phyloP scores from a whole-genome alignment of 495 filamentous ascomycete genomes.

The Aspergillus steynii region DNA sequence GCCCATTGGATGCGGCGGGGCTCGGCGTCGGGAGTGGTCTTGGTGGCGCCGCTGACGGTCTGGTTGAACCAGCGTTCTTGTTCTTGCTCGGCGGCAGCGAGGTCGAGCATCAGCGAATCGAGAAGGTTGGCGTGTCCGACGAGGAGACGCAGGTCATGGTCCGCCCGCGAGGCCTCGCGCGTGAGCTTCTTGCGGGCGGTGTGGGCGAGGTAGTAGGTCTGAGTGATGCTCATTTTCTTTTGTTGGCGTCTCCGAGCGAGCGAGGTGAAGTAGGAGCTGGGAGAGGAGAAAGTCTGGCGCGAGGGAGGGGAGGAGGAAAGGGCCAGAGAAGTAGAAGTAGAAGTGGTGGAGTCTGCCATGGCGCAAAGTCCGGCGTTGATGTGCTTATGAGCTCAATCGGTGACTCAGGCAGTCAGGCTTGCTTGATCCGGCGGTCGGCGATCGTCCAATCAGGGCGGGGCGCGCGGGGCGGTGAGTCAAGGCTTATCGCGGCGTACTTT shows the following conservation, averaged over 20 bases:
- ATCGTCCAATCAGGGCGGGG: slow-evolving; percentile 27
- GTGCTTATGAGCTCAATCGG: slow-evolving; percentile 31
- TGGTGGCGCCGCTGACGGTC: slow-evolving; percentile 74
- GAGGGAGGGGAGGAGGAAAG: slow-evolving; percentile 10
- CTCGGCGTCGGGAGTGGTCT: slow-evolving; percentile 51
- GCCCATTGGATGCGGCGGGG: slow-evolving; percentile 85
- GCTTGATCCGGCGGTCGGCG: slow-evolving; percentile 19
- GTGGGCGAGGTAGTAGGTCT: slow-evolving; percentile 97
- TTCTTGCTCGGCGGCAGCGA: slow-evolving; percentile 90
- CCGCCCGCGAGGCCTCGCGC: slow-evolving; percentile 79
- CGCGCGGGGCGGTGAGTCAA: slow-evolving; percentile 29
- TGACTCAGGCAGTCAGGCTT: slow-evolving; percentile 35
- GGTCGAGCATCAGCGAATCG: slow-evolving; percentile 92
- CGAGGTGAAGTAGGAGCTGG: slow-evolving; percentile 38
- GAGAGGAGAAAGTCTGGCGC: slow-evolving; percentile 10
- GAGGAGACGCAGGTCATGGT: slow-evolving; percentile 91
- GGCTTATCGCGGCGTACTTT: slow-evolving; percentile 3
- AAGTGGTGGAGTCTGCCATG: slow-evolving; percentile 24
- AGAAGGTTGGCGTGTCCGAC: slow-evolving; percentile 98
- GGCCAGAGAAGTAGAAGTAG: slow-evolving; percentile 15
- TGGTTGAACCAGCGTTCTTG: slow-evolving; percentile 99
- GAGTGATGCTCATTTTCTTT: slow-evolving; percentile 92
- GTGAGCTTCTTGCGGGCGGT: slow-evolving; percentile 95
- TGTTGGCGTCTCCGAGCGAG: slow-evolving; percentile 47
- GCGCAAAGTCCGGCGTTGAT: slow-evolving; percentile 23